A percentile compares a stretch with the other conserved stretches of the same genome.
Conservation (phyloP, 768 basidiomycete species). For the Leccinum rimulosum region DNA sequence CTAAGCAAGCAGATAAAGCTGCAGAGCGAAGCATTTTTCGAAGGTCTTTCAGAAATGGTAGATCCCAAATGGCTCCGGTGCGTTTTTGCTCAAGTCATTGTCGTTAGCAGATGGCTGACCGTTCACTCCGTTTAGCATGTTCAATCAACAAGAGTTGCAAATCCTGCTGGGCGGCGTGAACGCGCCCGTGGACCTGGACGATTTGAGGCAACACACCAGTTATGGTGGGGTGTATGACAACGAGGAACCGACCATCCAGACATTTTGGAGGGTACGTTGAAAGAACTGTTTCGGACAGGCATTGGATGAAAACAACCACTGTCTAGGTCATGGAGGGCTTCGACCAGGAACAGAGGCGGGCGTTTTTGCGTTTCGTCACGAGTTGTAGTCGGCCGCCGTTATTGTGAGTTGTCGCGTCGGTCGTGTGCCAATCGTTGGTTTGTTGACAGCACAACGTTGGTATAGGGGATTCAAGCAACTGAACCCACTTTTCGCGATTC, state of each 20-base stretch:
- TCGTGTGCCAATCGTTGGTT: not conserved
- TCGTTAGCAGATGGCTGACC: slow-evolving; percentile 5
- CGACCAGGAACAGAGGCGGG: slow-evolving; percentile 73
- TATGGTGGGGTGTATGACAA: slow-evolving; percentile 82
- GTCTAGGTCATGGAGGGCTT: slow-evolving; percentile 73
- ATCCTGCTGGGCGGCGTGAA: slow-evolving; percentile 89
- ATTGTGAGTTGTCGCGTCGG: slow-evolving; percentile 50
- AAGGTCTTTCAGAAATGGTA: slow-evolving; percentile 90
- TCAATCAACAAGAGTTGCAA: slow-evolving; percentile 94
- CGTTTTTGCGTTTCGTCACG: slow-evolving; percentile 87
- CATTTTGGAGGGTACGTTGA: slow-evolving; percentile 79
- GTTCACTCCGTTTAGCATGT: slow-evolving; percentile 61
- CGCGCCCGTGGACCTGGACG: slow-evolving; percentile 78
- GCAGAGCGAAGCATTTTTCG: slow-evolving; percentile 86
- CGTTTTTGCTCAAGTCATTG: slow-evolving; percentile 5
- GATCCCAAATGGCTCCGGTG: slow-evolving; percentile 85
- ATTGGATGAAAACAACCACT: not conserved
- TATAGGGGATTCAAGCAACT: slow-evolving; percentile 82
- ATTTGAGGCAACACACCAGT: slow-evolving; percentile 71
- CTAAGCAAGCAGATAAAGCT: slow-evolving; percentile 84
- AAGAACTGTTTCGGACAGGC: not conserved
- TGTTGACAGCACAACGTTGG: not conserved
- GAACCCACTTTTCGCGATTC: slow-evolving; percentile 83
- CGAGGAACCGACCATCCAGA: slow-evolving; percentile 63
- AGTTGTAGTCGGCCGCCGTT: slow-evolving; percentile 89